A percentile compares a stretch with the other conserved stretches of the same genome.
Evolutionary conservation across 2,329 filamentous ascomycete genomes (phyloP).

Genomic region (Ascomycota sp.): DNA sequence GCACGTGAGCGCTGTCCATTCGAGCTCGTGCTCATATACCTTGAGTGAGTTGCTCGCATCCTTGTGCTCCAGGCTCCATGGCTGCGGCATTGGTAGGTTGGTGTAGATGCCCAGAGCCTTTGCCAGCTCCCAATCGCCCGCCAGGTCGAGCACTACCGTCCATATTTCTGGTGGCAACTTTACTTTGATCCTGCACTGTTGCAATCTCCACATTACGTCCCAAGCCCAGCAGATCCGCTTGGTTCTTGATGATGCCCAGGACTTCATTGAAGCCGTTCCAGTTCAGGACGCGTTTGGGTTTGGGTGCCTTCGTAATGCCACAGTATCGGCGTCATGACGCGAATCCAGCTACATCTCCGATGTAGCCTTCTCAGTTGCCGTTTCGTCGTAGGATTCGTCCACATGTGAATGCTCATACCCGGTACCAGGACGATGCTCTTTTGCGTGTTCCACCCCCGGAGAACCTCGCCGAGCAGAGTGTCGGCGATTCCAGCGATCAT

Average conservation of each 20-base stretch:
- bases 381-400: slow-evolving; percentile 77
- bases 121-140: slow-evolving; percentile 80
- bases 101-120: slow-evolving; percentile 65
- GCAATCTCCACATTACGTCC: slow-evolving; percentile 47
- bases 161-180: slow-evolving; percentile 69
- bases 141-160: slow-evolving; percentile 68
- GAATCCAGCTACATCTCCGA: slow-evolving; percentile 72
- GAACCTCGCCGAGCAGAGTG: slow-evolving; percentile 58
- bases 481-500: slow-evolving; percentile 75
- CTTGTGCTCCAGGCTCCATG: slow-evolving; percentile 45
- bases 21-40: slow-evolving; percentile 57
- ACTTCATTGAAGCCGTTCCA: slow-evolving; percentile 52
- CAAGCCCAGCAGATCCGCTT: slow-evolving; percentile 53
- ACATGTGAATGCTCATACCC: slow-evolving; percentile 75
- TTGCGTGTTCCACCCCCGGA: slow-evolving; percentile 70
- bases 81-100: slow-evolving; percentile 47
- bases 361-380: slow-evolving; percentile 71
- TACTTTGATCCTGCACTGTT: slow-evolving; percentile 17
- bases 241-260: slow-evolving; percentile 55
- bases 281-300: slow-evolving; percentile 31
- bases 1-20: slow-evolving; percentile 65
- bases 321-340: slow-evolving; percentile 59
- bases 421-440: slow-evolving; percentile 75
- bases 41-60: slow-evolving; percentile 43
- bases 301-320: slow-evolving; percentile 51